Evolutionary conservation across 2,329 filamentous ascomycete genomes (phyloP).

Genomic region (Arachnopeziza araneosa): DNA sequence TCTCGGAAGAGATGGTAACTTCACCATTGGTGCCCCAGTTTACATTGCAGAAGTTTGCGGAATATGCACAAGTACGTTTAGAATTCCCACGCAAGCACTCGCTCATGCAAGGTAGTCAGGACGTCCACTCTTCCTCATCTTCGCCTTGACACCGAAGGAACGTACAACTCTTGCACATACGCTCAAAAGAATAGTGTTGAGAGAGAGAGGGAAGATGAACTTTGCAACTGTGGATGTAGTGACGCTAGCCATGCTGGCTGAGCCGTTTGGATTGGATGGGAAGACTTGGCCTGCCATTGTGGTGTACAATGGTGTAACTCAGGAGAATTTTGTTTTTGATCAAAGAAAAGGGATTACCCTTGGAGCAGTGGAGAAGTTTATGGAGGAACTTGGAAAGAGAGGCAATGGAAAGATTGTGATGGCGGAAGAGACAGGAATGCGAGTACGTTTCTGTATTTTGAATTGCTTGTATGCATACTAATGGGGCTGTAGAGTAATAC

Average conservation of each 20-base stretch:
- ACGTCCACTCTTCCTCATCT: too few species aligned
- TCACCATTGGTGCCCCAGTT: too few species aligned
- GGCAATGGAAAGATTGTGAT: background rate
- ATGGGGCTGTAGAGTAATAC: background rate
- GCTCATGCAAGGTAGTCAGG: too few species aligned
- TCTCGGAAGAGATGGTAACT: too few species aligned
- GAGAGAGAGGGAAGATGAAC: slow-evolving; percentile 63
- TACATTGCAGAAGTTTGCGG: too few species aligned
- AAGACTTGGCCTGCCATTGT: background rate
- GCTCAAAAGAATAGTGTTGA: slow-evolving; percentile 50
- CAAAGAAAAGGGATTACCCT: background rate
- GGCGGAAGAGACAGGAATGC: background rate
- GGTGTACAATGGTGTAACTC: background rate
- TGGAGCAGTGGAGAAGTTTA: background rate
- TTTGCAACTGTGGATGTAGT: slow-evolving; percentile 66
- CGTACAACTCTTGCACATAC: too few species aligned
- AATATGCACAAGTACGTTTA: too few species aligned
- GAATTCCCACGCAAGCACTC: too few species aligned
- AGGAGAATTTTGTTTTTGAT: slow-evolving; percentile 2
- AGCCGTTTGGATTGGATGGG: slow-evolving; percentile 1
- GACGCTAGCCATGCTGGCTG: slow-evolving; percentile 45
- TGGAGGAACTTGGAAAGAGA: background rate
- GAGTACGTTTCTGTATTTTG: background rate
- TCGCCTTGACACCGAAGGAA: too few species aligned
- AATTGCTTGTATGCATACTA: background rate